These are phyloP conservation scores for Rubus idaeus DNA, from an alignment of 306 rosid genomes.

Conservation along the genomic window DNA sequence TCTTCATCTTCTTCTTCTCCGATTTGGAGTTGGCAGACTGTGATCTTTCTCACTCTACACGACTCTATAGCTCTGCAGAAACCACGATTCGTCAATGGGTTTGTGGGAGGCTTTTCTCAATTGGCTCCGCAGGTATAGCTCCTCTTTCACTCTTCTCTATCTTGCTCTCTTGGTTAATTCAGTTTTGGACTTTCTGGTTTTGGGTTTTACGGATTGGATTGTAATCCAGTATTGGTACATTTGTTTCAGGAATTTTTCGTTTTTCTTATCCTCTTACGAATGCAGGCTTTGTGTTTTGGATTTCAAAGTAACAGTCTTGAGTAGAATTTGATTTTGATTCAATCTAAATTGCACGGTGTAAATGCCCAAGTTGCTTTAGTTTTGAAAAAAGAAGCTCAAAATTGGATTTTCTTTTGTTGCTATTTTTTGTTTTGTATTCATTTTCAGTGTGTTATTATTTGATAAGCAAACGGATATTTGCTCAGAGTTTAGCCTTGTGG, in stretches of 20 bases:
- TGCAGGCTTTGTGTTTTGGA: not conserved
- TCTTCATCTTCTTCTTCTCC: not conserved
- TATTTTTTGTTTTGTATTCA: not conserved
- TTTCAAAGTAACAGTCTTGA: not conserved
- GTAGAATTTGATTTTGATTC: not conserved
- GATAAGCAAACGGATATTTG: not conserved
- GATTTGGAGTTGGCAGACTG: slow-evolving; percentile 23
- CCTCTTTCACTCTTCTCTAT: not conserved
- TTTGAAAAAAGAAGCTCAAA: not conserved
- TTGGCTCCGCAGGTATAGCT: slow-evolving; percentile 73
- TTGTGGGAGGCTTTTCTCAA: slow-evolving; percentile 85
- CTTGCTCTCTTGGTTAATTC: not conserved
- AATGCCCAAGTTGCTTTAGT: not conserved
- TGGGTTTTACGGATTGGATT: not conserved
- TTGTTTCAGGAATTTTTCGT: not conserved
- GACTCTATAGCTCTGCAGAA: not conserved
- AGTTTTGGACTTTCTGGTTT: not conserved
- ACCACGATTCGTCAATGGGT: slow-evolving; percentile 48
- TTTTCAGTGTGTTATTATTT: not conserved
- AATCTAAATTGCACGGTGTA: not conserved
- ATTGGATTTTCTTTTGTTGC: not conserved
- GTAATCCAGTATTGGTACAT: not conserved
- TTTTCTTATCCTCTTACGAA: not conserved
- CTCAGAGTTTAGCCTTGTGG: not conserved
- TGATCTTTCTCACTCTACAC: slow-evolving; percentile 27